Evolutionary conservation across 2,329 filamentous ascomycete species (phyloP), one percentile per base, ranked within the genome.

Genomic region (Exutisphaerella laricina): DNA sequence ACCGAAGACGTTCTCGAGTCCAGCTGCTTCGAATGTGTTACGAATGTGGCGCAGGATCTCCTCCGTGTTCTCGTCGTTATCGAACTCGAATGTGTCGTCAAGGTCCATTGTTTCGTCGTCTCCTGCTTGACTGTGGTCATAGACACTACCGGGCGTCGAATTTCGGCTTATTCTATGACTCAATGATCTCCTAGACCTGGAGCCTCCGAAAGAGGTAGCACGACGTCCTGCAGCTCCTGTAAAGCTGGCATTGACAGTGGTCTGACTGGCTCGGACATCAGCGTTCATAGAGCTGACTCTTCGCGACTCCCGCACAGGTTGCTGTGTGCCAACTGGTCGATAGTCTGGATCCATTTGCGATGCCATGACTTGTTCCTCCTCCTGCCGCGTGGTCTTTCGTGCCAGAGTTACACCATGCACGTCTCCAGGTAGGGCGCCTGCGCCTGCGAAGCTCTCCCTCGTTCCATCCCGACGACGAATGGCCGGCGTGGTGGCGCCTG

Each of bases 211-310:
- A 1, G 89, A 94, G 40, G 92, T 55, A 21, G 59, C 82, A 5
- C 79, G 75, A 46, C 84, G 77, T 51, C 83, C 79, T 10, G 73
- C 66, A 31, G 73, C 71, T 63, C 72, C 51, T 61, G 66, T 64
- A 47, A 74, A 70, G 48, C 66, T 71, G 17, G 61, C 75, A 30
- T 65, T 68, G 41, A 66, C 51, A 10, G 62, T 56, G 18, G 48
- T 53, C 34, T 58, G 56, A 61, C 69, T 65, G 54, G 65, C 55
- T 41, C 66, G 59, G 39, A 67, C 70, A 41, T 70, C 70, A 12
- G 78, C 74, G 46, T 84, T 92, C 7, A 86, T 83, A 12, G 90
- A 97, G 68, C 92, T 98, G 18, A 97, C 84, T 38, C 92, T 79
- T 31, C 92, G 80, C n/a, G 78, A 79, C 31, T 78, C 74, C 50